Base-by-base conservation (phyloP, 768 basidiomycete species). In the Myochromella boudieri region DNA sequence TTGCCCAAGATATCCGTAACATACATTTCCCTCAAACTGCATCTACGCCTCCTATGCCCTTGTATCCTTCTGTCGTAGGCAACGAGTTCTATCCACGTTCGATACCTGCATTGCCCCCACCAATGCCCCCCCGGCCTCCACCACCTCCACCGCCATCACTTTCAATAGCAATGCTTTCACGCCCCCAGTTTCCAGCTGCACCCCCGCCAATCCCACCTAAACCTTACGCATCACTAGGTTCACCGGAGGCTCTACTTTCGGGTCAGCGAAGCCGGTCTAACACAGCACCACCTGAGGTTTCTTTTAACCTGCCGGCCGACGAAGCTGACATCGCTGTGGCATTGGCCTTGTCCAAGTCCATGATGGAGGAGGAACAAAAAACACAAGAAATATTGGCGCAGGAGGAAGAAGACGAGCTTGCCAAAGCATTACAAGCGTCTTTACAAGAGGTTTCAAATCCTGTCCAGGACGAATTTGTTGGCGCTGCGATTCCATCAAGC, bases 401-500 rank as follows among this genome's bases (percentile, higher is more conserved):
- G 44, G 72, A 75, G 52, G 86, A 90, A 58, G 84, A 87, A 47
- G 80, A 81, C 24, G 83, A 88, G 33, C 67, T 90, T 11, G 78
- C 78, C 17, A 72, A 71, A 51, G 88, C 86, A 0, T 54, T 91
- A 47, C 74, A 79, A 53, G 75, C 75, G 48, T 85, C 84, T 1
- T 51, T 73, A 55, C 37, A 44, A 22, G 47, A 52, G 31, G 17
- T 11, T 37, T 21, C 36, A 3, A 37, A 10, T 10, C 29, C 12
- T 44, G 20, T 28, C 25, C 34, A 51, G 53, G 6, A 44, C 37
- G 17, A 43, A 28, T 29, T 43, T 34, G 9, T 48, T 43, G 50
- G 36, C 6, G 44, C 39, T 34, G 56, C 58, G 22, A 58, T 61
- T 18, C 56, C 65, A 9, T 67, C 64, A n/a, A 59, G n/a, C 14